A percentile compares a stretch with the other conserved stretches of the same genome.
Conservation (phyloP, 257 asterid species). For the Nemophila menziesii region DNA sequence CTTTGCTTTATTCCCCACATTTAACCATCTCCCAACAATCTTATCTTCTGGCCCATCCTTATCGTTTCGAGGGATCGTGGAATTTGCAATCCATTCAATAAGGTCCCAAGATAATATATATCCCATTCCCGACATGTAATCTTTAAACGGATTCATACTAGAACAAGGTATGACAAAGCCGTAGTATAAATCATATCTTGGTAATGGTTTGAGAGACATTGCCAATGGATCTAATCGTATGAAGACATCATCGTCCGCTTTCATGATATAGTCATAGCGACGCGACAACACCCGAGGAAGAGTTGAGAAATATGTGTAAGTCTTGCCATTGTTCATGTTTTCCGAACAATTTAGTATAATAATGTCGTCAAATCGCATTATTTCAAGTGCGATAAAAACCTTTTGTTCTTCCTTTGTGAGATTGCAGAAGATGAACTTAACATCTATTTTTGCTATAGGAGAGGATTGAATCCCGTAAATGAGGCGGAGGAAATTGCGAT, state of each 20-base stretch:
- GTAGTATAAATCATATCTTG: conserved; percentile 50
- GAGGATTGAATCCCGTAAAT: conserved; percentile 44
- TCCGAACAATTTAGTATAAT: conserved; percentile 48
- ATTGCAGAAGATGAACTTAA: conserved; percentile 47
- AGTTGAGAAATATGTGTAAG: conserved; percentile 53
- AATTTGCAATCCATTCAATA: conserved; percentile 51
- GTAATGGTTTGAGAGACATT: conserved; percentile 31
- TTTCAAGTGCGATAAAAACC: conserved; percentile 40
- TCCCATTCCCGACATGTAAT: conserved; percentile 87
- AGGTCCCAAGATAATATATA: conserved; percentile 70
- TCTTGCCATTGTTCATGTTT: conserved; percentile 67
- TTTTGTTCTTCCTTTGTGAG: conserved; percentile 50
- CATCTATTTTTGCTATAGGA: conserved; percentile 30
- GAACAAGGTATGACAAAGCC: conserved; percentile 76
- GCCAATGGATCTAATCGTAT: conserved; percentile 44
- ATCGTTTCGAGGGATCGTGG: conserved; percentile 27
- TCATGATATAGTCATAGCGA: conserved; percentile 64
- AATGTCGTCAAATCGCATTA: conserved; percentile 53
- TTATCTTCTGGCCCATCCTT: conserved; percentile 65
- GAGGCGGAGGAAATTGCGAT: conserved; percentile 70
- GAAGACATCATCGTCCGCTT: conserved; percentile 73
- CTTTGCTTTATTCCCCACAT: conserved; percentile 48
- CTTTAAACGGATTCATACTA: conserved; percentile 56
- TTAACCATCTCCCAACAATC: conserved; percentile 58
- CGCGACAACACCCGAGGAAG: conserved; percentile 35